Evolutionary conservation across 2,329 filamentous ascomycete genomes (phyloP).

Genomic region (Pochonia chlamydosporia): DNA sequence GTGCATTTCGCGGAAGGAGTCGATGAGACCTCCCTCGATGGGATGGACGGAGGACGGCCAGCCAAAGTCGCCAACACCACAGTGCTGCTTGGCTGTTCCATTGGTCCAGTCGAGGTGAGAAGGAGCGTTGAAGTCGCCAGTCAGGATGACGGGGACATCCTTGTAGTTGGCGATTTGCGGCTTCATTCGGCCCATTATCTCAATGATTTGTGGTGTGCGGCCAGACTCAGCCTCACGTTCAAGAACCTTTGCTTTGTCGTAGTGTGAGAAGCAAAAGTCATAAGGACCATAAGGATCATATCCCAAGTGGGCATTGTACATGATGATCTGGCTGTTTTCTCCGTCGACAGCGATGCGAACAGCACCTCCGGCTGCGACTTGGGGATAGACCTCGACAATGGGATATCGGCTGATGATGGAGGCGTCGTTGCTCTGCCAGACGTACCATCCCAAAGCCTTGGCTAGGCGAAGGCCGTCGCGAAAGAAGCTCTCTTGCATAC

Average conservation of each 20-base stretch:
- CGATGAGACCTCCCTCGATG: conserved; percentile 28
- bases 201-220: conserved; percentile 31
- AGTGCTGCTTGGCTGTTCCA: conserved; percentile 25
- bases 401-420: conserved; percentile 34
- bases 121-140: conserved; percentile 38
- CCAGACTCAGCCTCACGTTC: conserved; percentile 28
- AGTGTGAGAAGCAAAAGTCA: conserved; percentile 33
- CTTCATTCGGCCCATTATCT: conserved; percentile 27
- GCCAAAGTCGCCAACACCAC: conserved; percentile 24
- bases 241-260: conserved; percentile 25
- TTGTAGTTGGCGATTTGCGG: conserved; percentile 23
- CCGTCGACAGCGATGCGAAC: no score
- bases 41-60: conserved; percentile 34
- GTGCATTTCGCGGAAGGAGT: conserved; percentile 32
- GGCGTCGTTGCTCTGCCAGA: conserved; percentile 26
- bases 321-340: no score
- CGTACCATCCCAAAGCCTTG: conserved; percentile 32
- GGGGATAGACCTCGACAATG: conserved; percentile 25
- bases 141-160: conserved; percentile 28
- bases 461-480: conserved; percentile 26
- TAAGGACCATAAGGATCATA: conserved; percentile 36
- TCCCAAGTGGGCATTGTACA: conserved; percentile 31
- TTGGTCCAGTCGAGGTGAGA: conserved; percentile 38
- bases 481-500: conserved; percentile 29
- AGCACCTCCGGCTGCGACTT: no score